Conservation (phyloP, 2,329 filamentous ascomycete species). For the Fusarium caatingaense region DNA sequence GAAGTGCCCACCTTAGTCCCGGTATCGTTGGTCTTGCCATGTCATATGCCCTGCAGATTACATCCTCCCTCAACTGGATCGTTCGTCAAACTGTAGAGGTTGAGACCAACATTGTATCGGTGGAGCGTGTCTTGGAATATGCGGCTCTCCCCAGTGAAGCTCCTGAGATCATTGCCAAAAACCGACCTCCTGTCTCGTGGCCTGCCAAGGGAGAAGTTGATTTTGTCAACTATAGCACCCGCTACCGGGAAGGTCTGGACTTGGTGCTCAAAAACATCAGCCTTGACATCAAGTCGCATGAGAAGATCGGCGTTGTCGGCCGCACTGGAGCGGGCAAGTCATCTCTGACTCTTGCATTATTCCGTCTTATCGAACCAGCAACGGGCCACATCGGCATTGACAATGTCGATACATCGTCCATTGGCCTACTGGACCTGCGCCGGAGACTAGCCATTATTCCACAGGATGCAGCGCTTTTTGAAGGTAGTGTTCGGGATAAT, state of each 20-base stretch:
- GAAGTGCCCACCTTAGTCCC: constrained; percentile 69
- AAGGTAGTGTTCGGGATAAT: constrained; percentile 93
- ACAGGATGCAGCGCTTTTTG: constrained; percentile 95
- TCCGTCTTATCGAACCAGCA: constrained; percentile 92
- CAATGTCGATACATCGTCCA: constrained; percentile 85
- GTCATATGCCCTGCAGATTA: constrained; percentile 98
- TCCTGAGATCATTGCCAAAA: constrained; percentile 90
- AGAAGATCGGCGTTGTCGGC: constrained; percentile 98
- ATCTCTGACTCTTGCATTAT: constrained; percentile 89
- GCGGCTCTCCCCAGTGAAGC: constrained; percentile 91
- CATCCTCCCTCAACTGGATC: constrained; percentile 98
- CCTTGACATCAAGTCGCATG: constrained; percentile 91
- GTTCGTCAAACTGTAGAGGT: constrained; percentile 98
- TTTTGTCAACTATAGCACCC: constrained; percentile 93
- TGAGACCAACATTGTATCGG: constrained; percentile 99
- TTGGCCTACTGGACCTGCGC: constrained; percentile 89
- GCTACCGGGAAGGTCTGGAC: constrained; percentile 90
- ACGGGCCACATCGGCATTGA: constrained; percentile 91
- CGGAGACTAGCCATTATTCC: constrained; percentile 95
- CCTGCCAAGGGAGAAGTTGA: constrained; percentile 87
- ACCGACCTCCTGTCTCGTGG: constrained; percentile 90
- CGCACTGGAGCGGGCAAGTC: constrained; percentile 97
- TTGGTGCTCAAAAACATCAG: constrained; percentile 93
- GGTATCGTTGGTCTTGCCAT: constrained; percentile 92
- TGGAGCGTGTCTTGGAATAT: constrained; percentile 97